Evolutionary conservation across 2,329 filamentous ascomycete genomes (phyloP).

Genomic region (Cercospora brassicicola): DNA sequence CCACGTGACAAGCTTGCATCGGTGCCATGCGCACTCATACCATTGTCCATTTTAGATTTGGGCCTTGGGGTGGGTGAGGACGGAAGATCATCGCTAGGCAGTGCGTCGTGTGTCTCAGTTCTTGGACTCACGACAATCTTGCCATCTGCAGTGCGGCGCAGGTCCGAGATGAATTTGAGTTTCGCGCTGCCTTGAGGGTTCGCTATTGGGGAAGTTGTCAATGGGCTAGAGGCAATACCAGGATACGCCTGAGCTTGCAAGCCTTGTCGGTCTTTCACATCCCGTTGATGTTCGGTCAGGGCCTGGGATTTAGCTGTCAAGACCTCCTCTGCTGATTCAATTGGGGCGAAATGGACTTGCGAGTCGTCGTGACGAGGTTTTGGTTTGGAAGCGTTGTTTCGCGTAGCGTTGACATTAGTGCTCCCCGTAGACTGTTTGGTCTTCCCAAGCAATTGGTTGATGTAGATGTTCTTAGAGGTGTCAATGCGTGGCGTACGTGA

Average conservation of each 20-base stretch:
- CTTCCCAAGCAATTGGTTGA: slow-evolving; percentile 23
- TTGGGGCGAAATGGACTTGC: slow-evolving; percentile 72
- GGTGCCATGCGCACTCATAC: not conserved
- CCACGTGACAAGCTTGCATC: not conserved
- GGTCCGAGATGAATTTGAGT: slow-evolving; percentile 32
- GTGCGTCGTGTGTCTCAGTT: slow-evolving; percentile 39
- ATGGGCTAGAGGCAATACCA: slow-evolving; percentile 61
- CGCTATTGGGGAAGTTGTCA: slow-evolving; percentile 30
- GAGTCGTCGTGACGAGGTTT: slow-evolving; percentile 76
- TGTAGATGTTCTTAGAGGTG: slow-evolving; percentile 22
- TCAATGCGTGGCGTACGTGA: not conserved
- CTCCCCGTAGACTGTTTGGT: not conserved
- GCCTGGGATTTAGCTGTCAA: slow-evolving; percentile 63
- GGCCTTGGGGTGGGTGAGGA: slow-evolving; percentile 55
- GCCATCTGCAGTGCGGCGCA: slow-evolving; percentile 23
- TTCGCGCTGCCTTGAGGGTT: slow-evolving; percentile 26
- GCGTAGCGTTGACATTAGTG: not conserved
- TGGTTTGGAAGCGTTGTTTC: slow-evolving; percentile 42
- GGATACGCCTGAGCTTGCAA: slow-evolving; percentile 66
- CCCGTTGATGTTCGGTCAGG: slow-evolving; percentile 75
- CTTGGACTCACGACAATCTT: slow-evolving; percentile 46
- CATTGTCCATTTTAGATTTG: slow-evolving; percentile 26
- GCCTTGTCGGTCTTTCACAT: slow-evolving; percentile 71
- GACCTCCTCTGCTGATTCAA: slow-evolving; percentile 58
- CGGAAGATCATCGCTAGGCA: slow-evolving; percentile 50